Conservation (phyloP, 2,329 filamentous ascomycete species). For the Penicillium psychrosexuale region DNA sequence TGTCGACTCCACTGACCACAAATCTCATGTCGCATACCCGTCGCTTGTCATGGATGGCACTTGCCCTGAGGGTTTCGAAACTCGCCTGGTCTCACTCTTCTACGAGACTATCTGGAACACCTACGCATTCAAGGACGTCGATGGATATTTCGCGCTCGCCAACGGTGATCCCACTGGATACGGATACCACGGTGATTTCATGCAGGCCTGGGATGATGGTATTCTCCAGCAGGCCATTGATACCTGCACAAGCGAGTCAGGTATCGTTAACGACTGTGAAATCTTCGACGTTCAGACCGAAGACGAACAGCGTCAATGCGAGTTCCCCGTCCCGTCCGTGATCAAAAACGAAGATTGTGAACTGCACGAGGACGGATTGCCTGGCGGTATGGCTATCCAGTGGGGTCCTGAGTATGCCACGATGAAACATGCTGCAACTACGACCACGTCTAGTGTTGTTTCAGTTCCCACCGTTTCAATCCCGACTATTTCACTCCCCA, state of each 20-base stretch:
- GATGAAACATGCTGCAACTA: conserved; percentile 1
- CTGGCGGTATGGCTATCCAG: conserved; percentile 58
- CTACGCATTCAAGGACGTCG: conserved; percentile 57
- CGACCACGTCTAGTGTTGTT: not conserved
- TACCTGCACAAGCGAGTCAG: conserved; percentile 68
- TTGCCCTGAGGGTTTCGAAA: conserved; percentile 68
- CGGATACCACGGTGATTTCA: conserved; percentile 76
- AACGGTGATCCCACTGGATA: conserved; percentile 76
- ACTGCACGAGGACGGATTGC: conserved; percentile 58
- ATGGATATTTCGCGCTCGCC: conserved; percentile 70
- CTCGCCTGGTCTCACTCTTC: conserved; percentile 70
- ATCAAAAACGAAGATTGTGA: conserved; percentile 60
- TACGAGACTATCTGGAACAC: conserved; percentile 86
- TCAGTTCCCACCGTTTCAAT: conserved; percentile 1
- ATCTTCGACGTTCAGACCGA: conserved; percentile 68
- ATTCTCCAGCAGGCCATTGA: conserved; percentile 71
- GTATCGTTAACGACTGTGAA: conserved; percentile 68
- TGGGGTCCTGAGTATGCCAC: conserved; percentile 44
- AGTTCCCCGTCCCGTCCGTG: conserved; percentile 55
- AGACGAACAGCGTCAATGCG: conserved; percentile 56
- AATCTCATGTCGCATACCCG: conserved; percentile 73
- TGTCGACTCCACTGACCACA: conserved; percentile 53
- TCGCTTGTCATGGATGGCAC: conserved; percentile 70
- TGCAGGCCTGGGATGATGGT: conserved; percentile 69
- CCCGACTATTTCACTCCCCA: not conserved